Evolutionary conservation across 2,329 filamentous ascomycete species (phyloP), one percentile per base, ranked within the genome.

Genomic region (Sclerotiophoma versabilis): DNA sequence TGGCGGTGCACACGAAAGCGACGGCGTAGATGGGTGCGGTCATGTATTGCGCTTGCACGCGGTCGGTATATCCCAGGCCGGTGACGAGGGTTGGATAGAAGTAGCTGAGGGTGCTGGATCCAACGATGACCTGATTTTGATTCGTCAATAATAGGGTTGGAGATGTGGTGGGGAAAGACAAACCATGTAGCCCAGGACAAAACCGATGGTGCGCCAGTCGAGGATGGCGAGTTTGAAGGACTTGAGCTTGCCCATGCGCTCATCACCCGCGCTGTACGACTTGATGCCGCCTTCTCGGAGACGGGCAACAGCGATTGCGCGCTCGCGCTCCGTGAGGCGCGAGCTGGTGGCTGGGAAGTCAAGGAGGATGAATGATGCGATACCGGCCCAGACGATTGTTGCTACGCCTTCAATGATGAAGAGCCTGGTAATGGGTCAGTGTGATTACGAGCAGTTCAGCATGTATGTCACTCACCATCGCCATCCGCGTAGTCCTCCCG

Each of bases 51-150:
- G 80, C 79, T 36, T 70, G 63, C 36, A 75, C 75, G 15, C 74
- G 69, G 4, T 72, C 69, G 2, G 69, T 76, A 59, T 82, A 84
- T 17, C 81, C 81, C 0, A 84, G 76, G 2, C 78, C 79, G n/a
- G 77, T 69, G 38, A 84, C 80, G 7, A 83, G 73, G 0, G 80
- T 82, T 0, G 81, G 81, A 59, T 83, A 83, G 65, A 84, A 84
- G 71, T 84, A 84, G 2, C 77, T 79, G 12, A 83, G 73, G 0
- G 82, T 83, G 1, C 77, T 79, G 1, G 80, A 79, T 2, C 82
- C 80, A 33, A 77, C 76, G 39, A 79, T 78, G 37, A 73, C 68
- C 71, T 73, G 15, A n/a, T 1, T 14, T 15, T 11, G 5, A 9
- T 4, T 7, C 39, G 48, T 64, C 46, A 65, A 38, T 34, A 9